Evolutionary conservation across 306 rosid species (phyloP).

Genomic region (Citrullus mucosospermus): DNA sequence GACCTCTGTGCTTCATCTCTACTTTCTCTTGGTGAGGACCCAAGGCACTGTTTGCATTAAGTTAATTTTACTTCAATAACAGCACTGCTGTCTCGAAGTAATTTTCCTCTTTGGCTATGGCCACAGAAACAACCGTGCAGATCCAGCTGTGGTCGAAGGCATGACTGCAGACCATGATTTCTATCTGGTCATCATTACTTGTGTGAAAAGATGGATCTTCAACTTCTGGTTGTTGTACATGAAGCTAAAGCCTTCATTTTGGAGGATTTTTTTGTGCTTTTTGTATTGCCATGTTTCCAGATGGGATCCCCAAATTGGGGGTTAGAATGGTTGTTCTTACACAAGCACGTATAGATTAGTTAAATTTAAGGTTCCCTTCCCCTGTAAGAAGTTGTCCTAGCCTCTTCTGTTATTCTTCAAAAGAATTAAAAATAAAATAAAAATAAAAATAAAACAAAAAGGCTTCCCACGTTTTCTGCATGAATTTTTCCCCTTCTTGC

Average conservation of each 20-base stretch:
- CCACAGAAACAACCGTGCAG: neutral
- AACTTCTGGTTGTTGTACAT: neutral
- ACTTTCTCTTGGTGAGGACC: no score
- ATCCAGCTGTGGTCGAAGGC: neutral
- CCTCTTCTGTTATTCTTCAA: neutral
- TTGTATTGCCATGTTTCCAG: neutral
- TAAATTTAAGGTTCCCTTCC: neutral
- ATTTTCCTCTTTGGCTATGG: neutral
- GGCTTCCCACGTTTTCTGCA: no score
- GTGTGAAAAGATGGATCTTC: neutral
- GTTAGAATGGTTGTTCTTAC: neutral
- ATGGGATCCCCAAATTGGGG: neutral
- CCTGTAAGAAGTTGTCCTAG: neutral
- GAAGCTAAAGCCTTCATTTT: neutral
- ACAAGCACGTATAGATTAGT: neutral
- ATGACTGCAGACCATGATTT: neutral
- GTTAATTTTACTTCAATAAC: no score
- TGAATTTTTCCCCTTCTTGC: neutral
- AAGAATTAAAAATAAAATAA: no score
- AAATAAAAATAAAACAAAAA: no score
- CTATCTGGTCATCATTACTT: neutral
- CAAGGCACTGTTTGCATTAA: no score
- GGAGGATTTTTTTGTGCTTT: neutral
- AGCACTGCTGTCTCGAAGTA: neutral
- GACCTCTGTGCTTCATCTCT: neutral